A percentile compares a stretch with the other conserved stretches of the same genome.
These are phyloP conservation scores for Pelagophyceae sp. DNA, from an alignment of 352 stramenopile genomes.

Conservation along the genomic window DNA sequence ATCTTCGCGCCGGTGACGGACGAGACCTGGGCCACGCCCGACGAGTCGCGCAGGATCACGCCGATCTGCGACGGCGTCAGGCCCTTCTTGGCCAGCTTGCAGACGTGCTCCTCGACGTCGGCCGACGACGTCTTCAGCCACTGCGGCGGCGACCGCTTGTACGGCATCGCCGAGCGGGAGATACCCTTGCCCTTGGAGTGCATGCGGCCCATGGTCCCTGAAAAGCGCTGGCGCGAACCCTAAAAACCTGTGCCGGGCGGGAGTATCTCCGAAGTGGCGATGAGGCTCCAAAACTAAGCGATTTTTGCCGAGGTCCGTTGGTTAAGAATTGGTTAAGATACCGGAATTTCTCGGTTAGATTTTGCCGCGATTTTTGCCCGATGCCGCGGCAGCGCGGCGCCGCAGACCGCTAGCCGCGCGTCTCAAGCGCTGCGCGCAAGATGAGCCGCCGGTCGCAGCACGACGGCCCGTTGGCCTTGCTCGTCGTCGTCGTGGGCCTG, in stretches of 20 bases:
- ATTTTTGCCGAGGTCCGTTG: too few species aligned
- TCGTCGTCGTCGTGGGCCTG: neutral
- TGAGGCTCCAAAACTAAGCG: too few species aligned
- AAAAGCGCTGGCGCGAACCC: too few species aligned
- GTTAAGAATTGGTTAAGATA: too few species aligned
- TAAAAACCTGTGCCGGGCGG: too few species aligned
- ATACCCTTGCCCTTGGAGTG: constrained; percentile 98
- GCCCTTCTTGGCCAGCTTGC: constrained; percentile 99
- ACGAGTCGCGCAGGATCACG: constrained; percentile 98
- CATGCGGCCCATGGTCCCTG: constrained; percentile 88
- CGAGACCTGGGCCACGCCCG: constrained; percentile 97
- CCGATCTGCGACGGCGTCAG: constrained; percentile 93
- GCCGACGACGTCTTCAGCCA: constrained; percentile 92
- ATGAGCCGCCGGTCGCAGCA: too few species aligned
- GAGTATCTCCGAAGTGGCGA: too few species aligned
- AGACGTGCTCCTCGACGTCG: constrained; percentile 97
- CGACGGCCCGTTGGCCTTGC: neutral
- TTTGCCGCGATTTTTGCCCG: too few species aligned
- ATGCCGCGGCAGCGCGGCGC: too few species aligned
- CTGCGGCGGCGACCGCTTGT: constrained; percentile 95
- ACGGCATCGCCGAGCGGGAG: constrained; percentile 93
- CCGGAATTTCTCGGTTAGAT: too few species aligned
- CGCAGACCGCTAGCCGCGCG: too few species aligned
- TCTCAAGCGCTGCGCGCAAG: too few species aligned
- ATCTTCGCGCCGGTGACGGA: constrained; percentile 97